Evolutionary conservation across 768 basidiomycete genomes (phyloP).

Genomic region (Leucocoprinus sp.): DNA sequence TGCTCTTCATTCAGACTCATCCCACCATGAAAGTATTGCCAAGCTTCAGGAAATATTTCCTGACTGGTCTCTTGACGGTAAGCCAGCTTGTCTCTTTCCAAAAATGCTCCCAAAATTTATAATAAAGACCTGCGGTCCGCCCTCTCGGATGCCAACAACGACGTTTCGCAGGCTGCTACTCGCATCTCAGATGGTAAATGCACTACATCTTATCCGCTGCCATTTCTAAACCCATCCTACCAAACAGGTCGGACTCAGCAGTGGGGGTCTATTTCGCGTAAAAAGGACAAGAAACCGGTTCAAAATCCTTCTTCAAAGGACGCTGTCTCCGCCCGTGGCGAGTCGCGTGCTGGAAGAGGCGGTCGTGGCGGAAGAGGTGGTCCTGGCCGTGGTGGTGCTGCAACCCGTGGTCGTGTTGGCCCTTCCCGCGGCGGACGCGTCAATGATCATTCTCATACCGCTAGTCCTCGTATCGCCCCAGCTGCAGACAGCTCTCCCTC

Average conservation of each 20-base stretch:
- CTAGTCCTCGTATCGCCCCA: slow-evolving; percentile 22
- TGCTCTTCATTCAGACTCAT: slow-evolving; percentile 10
- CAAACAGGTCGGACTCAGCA: slow-evolving; percentile 60
- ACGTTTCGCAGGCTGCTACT: slow-evolving; percentile 60
- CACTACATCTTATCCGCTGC: slow-evolving; percentile 11
- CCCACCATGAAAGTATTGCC: slow-evolving; percentile 31
- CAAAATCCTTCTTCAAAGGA: slow-evolving; percentile 55
- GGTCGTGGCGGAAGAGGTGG: slow-evolving; percentile 51
- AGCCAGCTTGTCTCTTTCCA: slow-evolving; percentile 12
- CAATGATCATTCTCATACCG: slow-evolving; percentile 34
- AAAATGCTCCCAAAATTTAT: slow-evolving; percentile 7
- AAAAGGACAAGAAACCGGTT: slow-evolving; percentile 77
- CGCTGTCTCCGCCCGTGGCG: slow-evolving; percentile 37
- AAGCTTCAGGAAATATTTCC: slow-evolving; percentile 71
- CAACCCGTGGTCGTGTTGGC: slow-evolving; percentile 38
- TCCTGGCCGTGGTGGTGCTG: slow-evolving; percentile 48
- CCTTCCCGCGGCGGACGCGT: slow-evolving; percentile 29
- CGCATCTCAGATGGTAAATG: slow-evolving; percentile 66
- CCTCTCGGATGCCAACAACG: slow-evolving; percentile 60
- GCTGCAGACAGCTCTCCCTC: slow-evolving; percentile 18
- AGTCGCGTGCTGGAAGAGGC: slow-evolving; percentile 56
- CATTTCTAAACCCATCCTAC: slow-evolving; percentile 14
- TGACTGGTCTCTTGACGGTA: slow-evolving; percentile 62
- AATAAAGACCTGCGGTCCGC: slow-evolving; percentile 60
- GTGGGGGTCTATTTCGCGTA: slow-evolving; percentile 79